Base-by-base conservation (phyloP, 371 early-diverging fungal genomes). In the Mucor piriformis region DNA sequence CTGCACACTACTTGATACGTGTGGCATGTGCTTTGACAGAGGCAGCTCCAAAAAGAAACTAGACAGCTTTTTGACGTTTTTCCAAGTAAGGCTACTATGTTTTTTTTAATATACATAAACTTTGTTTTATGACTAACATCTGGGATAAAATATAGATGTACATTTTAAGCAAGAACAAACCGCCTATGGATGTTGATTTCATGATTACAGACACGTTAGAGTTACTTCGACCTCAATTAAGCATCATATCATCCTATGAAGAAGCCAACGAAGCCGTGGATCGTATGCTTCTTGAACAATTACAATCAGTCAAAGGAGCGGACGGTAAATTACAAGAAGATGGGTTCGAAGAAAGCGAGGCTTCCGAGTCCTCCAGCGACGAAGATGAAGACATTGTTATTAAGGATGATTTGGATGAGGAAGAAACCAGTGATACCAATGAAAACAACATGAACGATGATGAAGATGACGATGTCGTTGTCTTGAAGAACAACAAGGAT, bases 161-260 rank as follows among this genome's bases (percentile, higher is more conserved):
- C 67, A 74, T 94, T 8, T 65, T 91, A 16, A 84, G 91, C 43
- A 98, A 98, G 72, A 73, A 79, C 32, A 77, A 81, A 15, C 74
- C 92, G 25, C 93, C 98, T 4, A 87, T 95, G 73, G 98, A 98
- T 54, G 83, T 95, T 6, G 91, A 92, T 43, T 97, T 94, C 64
- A 81, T 89, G 73, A 72, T 98, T 7, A 82, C 88, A 49, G 95
- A 92, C 51, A 86, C 91, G 2, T 84, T 90, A 23, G 94, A 93
- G 54, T 72, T 83, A 65, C 69, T 95, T 35, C 82, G 94, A 10
- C 91, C 95, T 13, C 83, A 86, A 13, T 50, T 83, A 54, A 57
- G 59, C 10, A 68, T 89, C 4, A 80, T 82, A 33, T 69, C 76
- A 32, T 72, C 79, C 0, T 96, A 93, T 67, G 93, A 90, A 53